These are phyloP conservation scores for Cucurbitaria berberidis DNA, from an alignment of 2,329 filamentous ascomycete species.

Conservation along the genomic window DNA sequence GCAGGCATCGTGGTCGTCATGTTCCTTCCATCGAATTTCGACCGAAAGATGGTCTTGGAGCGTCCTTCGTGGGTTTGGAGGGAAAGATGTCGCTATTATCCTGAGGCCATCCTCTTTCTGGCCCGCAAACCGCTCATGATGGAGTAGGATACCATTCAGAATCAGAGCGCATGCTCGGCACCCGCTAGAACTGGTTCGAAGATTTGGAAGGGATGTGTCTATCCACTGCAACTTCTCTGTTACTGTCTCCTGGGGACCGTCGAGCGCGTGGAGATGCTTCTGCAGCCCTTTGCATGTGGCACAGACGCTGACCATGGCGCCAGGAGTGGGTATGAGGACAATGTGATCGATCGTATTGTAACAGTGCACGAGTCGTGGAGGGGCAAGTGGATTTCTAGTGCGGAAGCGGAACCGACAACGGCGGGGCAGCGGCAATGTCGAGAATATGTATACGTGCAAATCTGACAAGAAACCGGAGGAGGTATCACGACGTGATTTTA, in stretches of 20 bases:
- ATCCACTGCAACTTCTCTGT: slow-evolving; percentile 29
- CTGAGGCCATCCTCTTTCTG: slow-evolving; percentile 32
- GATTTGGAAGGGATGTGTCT: slow-evolving; percentile 36
- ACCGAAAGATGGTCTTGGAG: slow-evolving; percentile 44
- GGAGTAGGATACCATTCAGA: slow-evolving; percentile 41
- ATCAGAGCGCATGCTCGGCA: slow-evolving; percentile 44
- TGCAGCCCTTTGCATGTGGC: slow-evolving; percentile 44
- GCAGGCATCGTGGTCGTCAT: slow-evolving; percentile 21
- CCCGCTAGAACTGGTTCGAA: slow-evolving; percentile 36
- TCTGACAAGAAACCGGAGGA: slow-evolving; percentile 2
- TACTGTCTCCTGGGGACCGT: slow-evolving; percentile 20
- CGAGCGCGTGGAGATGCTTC: slow-evolving; percentile 32
- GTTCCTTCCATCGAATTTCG: slow-evolving; percentile 40
- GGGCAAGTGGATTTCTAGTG: slow-evolving; percentile 10
- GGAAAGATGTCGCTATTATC: slow-evolving; percentile 40
- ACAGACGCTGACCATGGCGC: slow-evolving; percentile 40
- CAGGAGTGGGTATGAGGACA: background rate
- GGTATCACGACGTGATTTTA: slow-evolving; percentile 12
- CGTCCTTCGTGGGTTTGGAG: slow-evolving; percentile 11
- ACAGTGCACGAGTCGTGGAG: slow-evolving; percentile 12
- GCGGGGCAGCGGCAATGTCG: slow-evolving; percentile 18
- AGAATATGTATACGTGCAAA: slow-evolving; percentile 7
- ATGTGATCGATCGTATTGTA: slow-evolving; percentile 5
- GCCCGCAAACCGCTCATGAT: slow-evolving; percentile 38
- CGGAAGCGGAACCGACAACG: slow-evolving; percentile 1